Evolutionary conservation across 345 rosid species (phyloP).

Genomic region (Abelmoschus esculentus): DNA sequence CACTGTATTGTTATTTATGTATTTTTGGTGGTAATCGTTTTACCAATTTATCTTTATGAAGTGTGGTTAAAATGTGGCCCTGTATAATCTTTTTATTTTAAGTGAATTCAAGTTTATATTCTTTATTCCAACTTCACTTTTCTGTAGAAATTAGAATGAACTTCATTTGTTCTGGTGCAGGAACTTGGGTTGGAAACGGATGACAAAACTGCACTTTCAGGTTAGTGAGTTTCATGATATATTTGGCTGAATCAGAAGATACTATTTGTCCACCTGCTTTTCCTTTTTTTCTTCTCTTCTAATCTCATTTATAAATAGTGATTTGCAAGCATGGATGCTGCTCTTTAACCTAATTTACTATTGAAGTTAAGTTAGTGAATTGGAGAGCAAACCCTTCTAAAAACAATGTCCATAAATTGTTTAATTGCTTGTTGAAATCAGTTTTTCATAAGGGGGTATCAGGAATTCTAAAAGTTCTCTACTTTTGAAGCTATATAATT

Average conservation of each 20-base stretch:
- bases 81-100: constrained; percentile 1
- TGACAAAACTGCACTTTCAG: constrained; percentile 96
- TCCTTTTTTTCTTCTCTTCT: not conserved
- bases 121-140: not conserved
- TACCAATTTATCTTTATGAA: not conserved
- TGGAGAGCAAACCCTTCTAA: not conserved
- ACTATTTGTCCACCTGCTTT: not conserved
- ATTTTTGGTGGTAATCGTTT: not conserved
- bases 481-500: not conserved
- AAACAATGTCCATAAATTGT: not conserved
- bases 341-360: not conserved
- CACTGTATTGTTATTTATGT: not conserved
- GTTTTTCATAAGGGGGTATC: not conserved
- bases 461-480: not conserved
- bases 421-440: not conserved
- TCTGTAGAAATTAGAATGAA: constrained; percentile 11
- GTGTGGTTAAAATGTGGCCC: not conserved
- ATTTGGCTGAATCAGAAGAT: constrained; percentile 3
- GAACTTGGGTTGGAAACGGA: constrained; percentile 99
- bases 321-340: constrained; percentile 2
- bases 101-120: not conserved
- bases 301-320: not conserved
- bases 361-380: not conserved
- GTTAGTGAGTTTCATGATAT: constrained; percentile 36
- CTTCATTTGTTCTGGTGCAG: constrained; percentile 34